Base-by-base conservation (phyloP, 2,329 filamentous ascomycete genomes). In the Chaetothyriales sp. region DNA sequence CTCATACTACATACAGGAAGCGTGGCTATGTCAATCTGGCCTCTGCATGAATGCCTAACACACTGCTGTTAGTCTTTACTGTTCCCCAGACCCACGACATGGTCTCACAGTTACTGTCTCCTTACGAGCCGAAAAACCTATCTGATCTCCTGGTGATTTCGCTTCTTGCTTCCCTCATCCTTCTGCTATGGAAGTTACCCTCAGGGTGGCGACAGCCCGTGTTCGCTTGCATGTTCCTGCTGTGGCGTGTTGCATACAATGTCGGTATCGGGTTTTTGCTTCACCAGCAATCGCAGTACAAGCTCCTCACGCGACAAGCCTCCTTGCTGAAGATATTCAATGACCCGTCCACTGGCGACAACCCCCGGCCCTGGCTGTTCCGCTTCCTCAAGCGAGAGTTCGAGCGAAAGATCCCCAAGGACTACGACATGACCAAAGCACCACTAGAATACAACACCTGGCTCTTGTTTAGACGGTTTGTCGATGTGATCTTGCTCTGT, bases 401-500 rank as follows among this genome's bases (percentile, higher is more conserved):
- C 66, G 89, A 96, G 70, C 84, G 86, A 61, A 96, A 98, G 71
- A 94, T 98, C 55, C 83, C 86, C 2, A 77, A 84, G 62, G 88
- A 98, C 71, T 98, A 96, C 72, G 81, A 82, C 57, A 95, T 98
- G 64, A 89, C 94, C 61, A 78, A 85, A 60, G 90, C 90, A 0
- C 92, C 92, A 15, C 75, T 96, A 66, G 92, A 98, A 76, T 98
- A 96, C 77, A 98, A 98, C 71, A 95, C 92, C 43, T 98, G 92
- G 92, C 78, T 98, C 51, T 80, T 95, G 59, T 98, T 98, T 72
- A 83, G 92, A 60, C 83, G 92, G 61, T 79, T 96, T 28, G 92
- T 96, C 64, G 92, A 98, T 71, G 72, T 98, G 66, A 95, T 96
- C 65, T 74, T 98, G 64, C 95, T 98, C 88, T 95, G 89, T 74